Evolutionary conservation across 768 basidiomycete species (phyloP).

Genomic region (Favolaschia claudopus): DNA sequence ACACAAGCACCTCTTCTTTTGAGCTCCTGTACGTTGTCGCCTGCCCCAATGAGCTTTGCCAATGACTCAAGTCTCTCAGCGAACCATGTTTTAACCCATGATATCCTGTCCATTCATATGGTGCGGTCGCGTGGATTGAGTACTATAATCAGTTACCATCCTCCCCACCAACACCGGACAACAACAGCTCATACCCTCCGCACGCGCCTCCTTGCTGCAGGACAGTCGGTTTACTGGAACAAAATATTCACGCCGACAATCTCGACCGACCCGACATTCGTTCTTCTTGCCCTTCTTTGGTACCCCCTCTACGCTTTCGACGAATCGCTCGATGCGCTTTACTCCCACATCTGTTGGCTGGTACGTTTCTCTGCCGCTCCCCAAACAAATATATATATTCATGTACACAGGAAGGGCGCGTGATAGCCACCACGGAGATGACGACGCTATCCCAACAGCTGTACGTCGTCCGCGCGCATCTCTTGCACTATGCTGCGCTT

Average conservation of each 20-base stretch:
- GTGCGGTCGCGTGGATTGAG: conserved; percentile 46
- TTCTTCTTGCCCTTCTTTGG: conserved; percentile 62
- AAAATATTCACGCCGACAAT: conserved; percentile 46
- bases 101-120: conserved; percentile 64
- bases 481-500: conserved; percentile 62
- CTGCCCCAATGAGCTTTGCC: not conserved
- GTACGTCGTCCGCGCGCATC: conserved; percentile 63
- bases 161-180: conserved; percentile 38
- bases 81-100: conserved; percentile 46
- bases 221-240: conserved; percentile 55
- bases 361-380: conserved; percentile 37
- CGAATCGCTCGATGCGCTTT: conserved; percentile 60
- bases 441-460: conserved; percentile 59
- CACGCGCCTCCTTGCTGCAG: conserved; percentile 44
- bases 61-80: not conserved
- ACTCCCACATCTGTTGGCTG: conserved; percentile 56
- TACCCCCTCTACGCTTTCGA: conserved; percentile 70
- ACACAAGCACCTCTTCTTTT: conserved; percentile 58
- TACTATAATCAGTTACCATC: conserved; percentile 56
- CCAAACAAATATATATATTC: conserved; percentile 6
- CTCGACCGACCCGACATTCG: conserved; percentile 57
- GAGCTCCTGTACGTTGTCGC: conserved; percentile 40
- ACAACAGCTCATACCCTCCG: conserved; percentile 46
- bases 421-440: conserved; percentile 49
- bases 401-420: conserved; percentile 50